Percentiles rank a stretch among this genome's conserved stretches.
These are phyloP conservation scores for Paratinospora sagittata DNA, from an alignment of 164 flowering plant genomes.

Conservation along the genomic window DNA sequence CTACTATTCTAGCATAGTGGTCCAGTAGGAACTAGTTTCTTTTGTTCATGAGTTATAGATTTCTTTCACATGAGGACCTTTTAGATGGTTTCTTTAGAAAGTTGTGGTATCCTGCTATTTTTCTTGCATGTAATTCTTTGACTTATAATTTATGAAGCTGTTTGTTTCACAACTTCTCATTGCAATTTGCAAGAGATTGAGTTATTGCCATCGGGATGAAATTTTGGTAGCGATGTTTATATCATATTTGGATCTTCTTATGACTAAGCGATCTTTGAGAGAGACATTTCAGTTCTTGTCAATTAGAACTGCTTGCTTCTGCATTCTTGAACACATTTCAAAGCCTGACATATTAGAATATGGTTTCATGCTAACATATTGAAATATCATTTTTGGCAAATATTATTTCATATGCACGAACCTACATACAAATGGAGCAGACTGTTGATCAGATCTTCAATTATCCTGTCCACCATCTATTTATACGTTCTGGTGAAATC, in stretches of 20 bases:
- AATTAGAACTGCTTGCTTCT: neutral
- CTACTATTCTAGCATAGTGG: neutral
- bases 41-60: neutral
- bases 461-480: neutral
- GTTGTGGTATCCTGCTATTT: constrained; percentile 1
- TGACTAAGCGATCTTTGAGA: neutral
- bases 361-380: neutral
- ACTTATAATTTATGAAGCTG: constrained; percentile 3
- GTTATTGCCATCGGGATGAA: neutral
- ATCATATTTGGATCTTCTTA: neutral
- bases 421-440: too few species aligned
- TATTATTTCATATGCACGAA: too few species aligned
- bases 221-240: too few species aligned
- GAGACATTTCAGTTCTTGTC: neutral
- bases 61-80: neutral
- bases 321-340: neutral
- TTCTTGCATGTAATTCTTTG: constrained; percentile 8
- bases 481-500: too few species aligned
- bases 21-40: neutral
- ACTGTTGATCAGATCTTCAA: neutral
- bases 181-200: neutral
- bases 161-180: neutral
- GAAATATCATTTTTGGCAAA: too few species aligned
- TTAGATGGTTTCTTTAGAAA: neutral
- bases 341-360: neutral